These are phyloP conservation scores for Lathyrus tuberosus DNA, from an alignment of 306 rosid genomes.

Conservation along the genomic window DNA sequence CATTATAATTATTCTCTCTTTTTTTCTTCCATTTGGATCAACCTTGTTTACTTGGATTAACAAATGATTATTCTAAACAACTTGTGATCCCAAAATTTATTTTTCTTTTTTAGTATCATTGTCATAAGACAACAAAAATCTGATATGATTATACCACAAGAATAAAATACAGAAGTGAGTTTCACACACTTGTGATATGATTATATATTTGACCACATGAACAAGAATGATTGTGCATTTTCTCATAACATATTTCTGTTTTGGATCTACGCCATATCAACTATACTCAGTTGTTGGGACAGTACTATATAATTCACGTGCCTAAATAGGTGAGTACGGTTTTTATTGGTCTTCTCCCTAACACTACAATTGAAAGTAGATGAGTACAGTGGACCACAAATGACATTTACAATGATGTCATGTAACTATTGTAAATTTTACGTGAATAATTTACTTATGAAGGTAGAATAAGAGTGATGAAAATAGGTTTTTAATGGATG, in stretches of 20 bases:
- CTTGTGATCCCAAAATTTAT: neutral
- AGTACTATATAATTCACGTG: neutral
- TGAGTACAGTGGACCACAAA: neutral
- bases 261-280: neutral
- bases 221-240: neutral
- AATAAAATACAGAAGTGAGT: neutral
- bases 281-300: neutral
- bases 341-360: neutral
- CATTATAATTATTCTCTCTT: neutral
- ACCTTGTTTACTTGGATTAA: conserved; percentile 15
- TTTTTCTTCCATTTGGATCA: conserved; percentile 11
- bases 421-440: too few species aligned
- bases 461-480: too few species aligned
- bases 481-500: too few species aligned
- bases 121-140: neutral
- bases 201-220: neutral
- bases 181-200: neutral
- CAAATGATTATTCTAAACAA: conserved; percentile 21
- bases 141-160: neutral
- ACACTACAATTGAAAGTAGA: neutral
- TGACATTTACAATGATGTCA: too few species aligned
- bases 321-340: neutral
- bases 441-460: too few species aligned
- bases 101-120: neutral
- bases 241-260: neutral